A percentile compares a stretch with the other conserved stretches of the same genome.
Evolutionary conservation across 441 rosid genomes (phyloP).

Genomic region (Gossypium davidsonii): DNA sequence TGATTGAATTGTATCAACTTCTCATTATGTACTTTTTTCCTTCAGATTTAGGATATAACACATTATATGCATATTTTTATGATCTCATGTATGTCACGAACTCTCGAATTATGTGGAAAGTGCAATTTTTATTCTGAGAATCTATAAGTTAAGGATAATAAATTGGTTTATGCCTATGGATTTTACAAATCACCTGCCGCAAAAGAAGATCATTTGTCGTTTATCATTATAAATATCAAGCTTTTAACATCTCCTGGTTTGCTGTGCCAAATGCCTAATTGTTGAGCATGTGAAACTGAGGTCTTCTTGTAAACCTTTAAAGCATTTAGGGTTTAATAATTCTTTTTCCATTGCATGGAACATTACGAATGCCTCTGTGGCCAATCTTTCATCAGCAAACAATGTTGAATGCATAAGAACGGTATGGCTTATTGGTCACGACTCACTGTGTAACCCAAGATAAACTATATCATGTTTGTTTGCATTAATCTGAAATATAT

Average conservation of each 20-base stretch:
- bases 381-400: neutral
- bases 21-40: neutral
- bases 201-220: neutral
- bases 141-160: neutral
- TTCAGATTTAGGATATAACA: neutral
- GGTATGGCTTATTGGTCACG: neutral
- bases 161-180: neutral
- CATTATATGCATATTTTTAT: constrained; percentile 7
- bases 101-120: neutral
- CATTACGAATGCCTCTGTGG: neutral
- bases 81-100: neutral
- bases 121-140: neutral
- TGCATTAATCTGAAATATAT: neutral
- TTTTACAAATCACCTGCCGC: neutral
- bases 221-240: neutral
- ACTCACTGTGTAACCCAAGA: neutral
- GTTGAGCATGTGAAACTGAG: neutral
- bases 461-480: neutral
- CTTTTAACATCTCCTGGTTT: neutral
- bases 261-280: neutral
- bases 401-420: neutral
- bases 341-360: neutral
- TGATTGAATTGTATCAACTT: neutral
- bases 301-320: neutral
- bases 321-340: neutral